Base-by-base conservation (phyloP, 805 yeast genomes). In the Cephaloascus albidus region DNA sequence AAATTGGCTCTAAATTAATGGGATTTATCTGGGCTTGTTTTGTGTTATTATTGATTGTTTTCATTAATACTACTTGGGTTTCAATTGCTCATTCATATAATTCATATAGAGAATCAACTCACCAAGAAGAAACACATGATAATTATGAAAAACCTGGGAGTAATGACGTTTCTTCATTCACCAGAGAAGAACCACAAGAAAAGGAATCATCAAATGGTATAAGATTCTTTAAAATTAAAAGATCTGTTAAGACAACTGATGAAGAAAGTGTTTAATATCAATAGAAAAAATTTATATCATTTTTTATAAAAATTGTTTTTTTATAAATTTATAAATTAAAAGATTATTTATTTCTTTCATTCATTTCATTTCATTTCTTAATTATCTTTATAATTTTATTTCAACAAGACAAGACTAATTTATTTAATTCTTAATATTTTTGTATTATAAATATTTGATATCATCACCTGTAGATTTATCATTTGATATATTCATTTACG, bases 11-110 rank as follows among this genome's bases (percentile, higher is more conserved):
- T 26, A 61, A 74, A 36, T 58, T 74, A 51, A 56, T 78, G 55
- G 89, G 83, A 52, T 52, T 82, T 40, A 53, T 78, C 4, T 85
- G 94, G 94, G 82, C 87, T 38, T 64, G 85, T 18, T 76, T 76
- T 39, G 79, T 72, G 3, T 58, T 69, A 45, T 56, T 75, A 43
- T 48, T 75, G 28, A 46, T 78, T 39, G 65, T 74, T 33, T 74
- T 70, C 63, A 58, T 75, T 55, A 55, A 73, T 48, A 58, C 75
- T 10, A 75, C 81, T 58, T 68, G 74, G 45, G 66, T 74, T 38
- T 58, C 67, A 37, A 61, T 74, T 43, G 61, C 66, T 42, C 56
- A 58, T 38, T 70, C 78, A 23, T 78, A 74, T 65, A 67, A 55
- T 46, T 67, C 67, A 43, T 81, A 77, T 57, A 61, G 65, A 48